These are phyloP conservation scores for Colletotrichum tropicicola DNA, from an alignment of 2,329 filamentous ascomycete genomes.

Conservation along the genomic window DNA sequence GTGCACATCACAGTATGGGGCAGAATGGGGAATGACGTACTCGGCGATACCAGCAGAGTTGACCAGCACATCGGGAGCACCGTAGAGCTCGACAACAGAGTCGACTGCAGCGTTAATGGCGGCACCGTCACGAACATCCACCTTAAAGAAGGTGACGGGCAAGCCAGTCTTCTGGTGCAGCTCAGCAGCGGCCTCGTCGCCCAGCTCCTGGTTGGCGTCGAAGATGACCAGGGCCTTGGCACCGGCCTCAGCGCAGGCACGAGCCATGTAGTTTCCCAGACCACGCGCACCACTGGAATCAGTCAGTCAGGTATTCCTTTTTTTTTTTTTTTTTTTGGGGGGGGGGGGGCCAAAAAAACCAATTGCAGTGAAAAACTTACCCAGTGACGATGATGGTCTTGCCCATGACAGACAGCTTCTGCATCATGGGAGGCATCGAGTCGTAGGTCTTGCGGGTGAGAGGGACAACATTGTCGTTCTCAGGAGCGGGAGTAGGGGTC, in stretches of 20 bases:
- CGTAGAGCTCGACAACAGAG: conserved; percentile 72
- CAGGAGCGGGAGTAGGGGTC: conserved; percentile 46
- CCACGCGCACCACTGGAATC: conserved; percentile 73
- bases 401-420: conserved; percentile 74
- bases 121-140: conserved; percentile 77
- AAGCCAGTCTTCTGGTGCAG: conserved; percentile 78
- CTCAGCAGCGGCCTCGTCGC: conserved; percentile 74
- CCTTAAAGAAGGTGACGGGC: conserved; percentile 80
- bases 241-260: conserved; percentile 79
- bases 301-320: conserved; percentile 10
- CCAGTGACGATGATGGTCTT: conserved; percentile 80
- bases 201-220: conserved; percentile 79
- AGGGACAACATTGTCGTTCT: conserved; percentile 59
- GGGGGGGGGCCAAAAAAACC: not conserved
- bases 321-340: not conserved
- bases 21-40: conserved; percentile 31
- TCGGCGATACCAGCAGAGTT: conserved; percentile 85
- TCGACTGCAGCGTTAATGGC: conserved; percentile 76
- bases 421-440: conserved; percentile 67
- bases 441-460: conserved; percentile 63
- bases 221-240: conserved; percentile 79
- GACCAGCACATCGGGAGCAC: conserved; percentile 78
- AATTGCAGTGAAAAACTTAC: conserved; percentile 50
- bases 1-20: conserved; percentile 38
- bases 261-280: conserved; percentile 82